Percentiles rank a stretch among this genome's conserved stretches.
Evolutionary conservation across 2,329 filamentous ascomycete species (phyloP).

Genomic region (Knoxdaviesia capensis): DNA sequence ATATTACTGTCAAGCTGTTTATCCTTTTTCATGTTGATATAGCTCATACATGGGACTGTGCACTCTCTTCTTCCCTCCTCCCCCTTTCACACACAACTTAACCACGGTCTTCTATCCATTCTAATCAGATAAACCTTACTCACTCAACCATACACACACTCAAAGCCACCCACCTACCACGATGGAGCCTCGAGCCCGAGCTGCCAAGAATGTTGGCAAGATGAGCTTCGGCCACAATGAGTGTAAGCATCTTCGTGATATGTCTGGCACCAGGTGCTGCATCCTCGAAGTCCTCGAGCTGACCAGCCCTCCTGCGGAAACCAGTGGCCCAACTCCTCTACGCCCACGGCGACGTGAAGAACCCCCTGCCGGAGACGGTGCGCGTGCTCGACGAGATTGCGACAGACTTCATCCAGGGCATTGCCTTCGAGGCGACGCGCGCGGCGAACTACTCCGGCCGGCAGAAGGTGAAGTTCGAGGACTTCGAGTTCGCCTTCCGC

Average conservation of each 20-base stretch:
- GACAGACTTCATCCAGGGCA: conserved; percentile 89
- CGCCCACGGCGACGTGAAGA: conserved; percentile 58
- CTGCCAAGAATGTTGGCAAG: conserved; percentile 63
- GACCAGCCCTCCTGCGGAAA: conserved; percentile 1
- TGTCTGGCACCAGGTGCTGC: background rate
- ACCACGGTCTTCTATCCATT: background rate
- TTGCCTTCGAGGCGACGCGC: conserved; percentile 75
- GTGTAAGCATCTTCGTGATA: conserved; percentile 24
- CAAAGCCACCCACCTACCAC: conserved; percentile 11
- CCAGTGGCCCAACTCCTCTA: conserved; percentile 56
- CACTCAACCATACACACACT: background rate
- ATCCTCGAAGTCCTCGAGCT: background rate
- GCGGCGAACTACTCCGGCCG: conserved; percentile 72
- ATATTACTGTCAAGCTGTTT: no score
- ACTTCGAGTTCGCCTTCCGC: conserved; percentile 87
- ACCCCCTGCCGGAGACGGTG: conserved; percentile 67
- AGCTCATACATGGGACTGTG: no score
- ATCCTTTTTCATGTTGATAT: no score
- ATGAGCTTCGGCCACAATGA: conserved; percentile 61
- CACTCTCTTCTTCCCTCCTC: background rate
- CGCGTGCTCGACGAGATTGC: conserved; percentile 85
- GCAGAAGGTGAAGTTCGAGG: conserved; percentile 94
- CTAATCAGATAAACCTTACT: background rate
- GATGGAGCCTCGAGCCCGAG: conserved; percentile 60
- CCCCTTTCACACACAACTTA: background rate